These are phyloP conservation scores for Lunasporangiospora selenospora DNA, from an alignment of 192 early-diverging fungal genomes.

Conservation along the genomic window DNA sequence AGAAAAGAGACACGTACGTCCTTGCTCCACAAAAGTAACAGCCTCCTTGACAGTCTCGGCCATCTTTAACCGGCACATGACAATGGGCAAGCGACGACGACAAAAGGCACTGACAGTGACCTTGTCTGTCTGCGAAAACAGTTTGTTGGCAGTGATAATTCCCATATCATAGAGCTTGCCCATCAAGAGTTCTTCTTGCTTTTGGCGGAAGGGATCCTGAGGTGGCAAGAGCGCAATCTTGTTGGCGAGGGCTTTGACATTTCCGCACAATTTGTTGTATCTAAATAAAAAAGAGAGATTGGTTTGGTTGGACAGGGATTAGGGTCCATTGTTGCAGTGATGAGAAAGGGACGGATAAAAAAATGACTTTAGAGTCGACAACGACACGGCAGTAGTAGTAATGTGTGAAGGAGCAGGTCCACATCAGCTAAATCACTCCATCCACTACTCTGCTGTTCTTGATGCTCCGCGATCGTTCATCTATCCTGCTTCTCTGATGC, in stretches of 20 bases:
- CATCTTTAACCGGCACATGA: slow-evolving; percentile 97
- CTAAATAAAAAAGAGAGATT: slow-evolving; percentile 40
- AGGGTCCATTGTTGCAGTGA: too few relatives aligned
- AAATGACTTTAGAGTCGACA: too few relatives aligned
- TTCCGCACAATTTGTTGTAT: slow-evolving; percentile 84
- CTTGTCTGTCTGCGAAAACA: slow-evolving; percentile 79
- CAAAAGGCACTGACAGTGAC: slow-evolving; percentile 90
- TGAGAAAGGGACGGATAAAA: too few relatives aligned
- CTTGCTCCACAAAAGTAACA: slow-evolving; percentile 91
- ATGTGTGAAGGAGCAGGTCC: too few relatives aligned
- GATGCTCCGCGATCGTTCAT: too few relatives aligned
- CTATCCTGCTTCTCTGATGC: too few relatives aligned
- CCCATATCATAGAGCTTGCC: slow-evolving; percentile 91
- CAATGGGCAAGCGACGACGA: slow-evolving; percentile 84
- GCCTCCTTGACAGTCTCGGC: slow-evolving; percentile 92
- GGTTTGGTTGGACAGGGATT: background rate
- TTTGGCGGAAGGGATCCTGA: slow-evolving; percentile 77
- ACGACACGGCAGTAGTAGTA: too few relatives aligned
- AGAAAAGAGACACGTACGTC: slow-evolving; percentile 47
- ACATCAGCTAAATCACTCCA: too few relatives aligned
- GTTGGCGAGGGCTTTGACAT: slow-evolving; percentile 84
- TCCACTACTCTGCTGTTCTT: too few relatives aligned
- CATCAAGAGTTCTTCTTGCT: slow-evolving; percentile 79
- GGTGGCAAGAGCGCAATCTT: slow-evolving; percentile 85
- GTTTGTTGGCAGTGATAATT: slow-evolving; percentile 76